Base-by-base conservation (phyloP, 371 early-diverging fungal species). In the Basidiobolus meristosporus region DNA sequence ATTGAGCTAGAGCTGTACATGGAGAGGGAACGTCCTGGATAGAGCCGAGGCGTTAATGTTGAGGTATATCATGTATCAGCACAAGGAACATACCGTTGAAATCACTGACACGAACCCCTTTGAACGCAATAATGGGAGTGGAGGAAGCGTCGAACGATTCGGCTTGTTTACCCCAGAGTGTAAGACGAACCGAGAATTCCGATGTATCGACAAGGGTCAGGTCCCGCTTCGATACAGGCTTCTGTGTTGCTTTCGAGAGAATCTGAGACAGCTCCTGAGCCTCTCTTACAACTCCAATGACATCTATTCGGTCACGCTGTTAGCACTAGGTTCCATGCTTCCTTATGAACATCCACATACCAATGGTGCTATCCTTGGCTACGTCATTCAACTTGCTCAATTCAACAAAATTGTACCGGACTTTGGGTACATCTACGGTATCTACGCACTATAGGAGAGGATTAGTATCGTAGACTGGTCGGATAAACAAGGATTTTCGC, bases 151-250 rank as follows among this genome's bases (percentile, higher is more conserved):
- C 51, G 44, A 78, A 88, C 0, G 61, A 57, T 40, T 83, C 77
- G 0, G 95, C 97, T 14, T 67, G 62, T 5, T 60, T 41, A 28
- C 84, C 96, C 96, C 98, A 98, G 32, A 98, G 59, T 6, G 97
- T 93, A 19, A 83, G 36, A 3, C 78, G 64, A 18, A 90, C 73
- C n/a, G 65, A 57, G 39, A 57, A 78, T 11, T 57, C 62, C 16
- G 74, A 67, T 31, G 71, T 64, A 54, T 98, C 98, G 0, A 79
- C 90, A 30, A 97, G 43, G 0, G 57, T 58, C 33, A 96, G 18
- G 3, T 96, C 95, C 36, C 93, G 73, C 56, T 92, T 97, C 40
- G 60, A 56, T 59, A 84, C 80, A 31, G 73, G 73, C 40, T 56
- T 64, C 31, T 74, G 64, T 10, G 75, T 70, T 15, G 64, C 59